Evolutionary conservation across 1,284 basidiomycete species (phyloP).

Genomic region (Pisolithus thermaeus): DNA sequence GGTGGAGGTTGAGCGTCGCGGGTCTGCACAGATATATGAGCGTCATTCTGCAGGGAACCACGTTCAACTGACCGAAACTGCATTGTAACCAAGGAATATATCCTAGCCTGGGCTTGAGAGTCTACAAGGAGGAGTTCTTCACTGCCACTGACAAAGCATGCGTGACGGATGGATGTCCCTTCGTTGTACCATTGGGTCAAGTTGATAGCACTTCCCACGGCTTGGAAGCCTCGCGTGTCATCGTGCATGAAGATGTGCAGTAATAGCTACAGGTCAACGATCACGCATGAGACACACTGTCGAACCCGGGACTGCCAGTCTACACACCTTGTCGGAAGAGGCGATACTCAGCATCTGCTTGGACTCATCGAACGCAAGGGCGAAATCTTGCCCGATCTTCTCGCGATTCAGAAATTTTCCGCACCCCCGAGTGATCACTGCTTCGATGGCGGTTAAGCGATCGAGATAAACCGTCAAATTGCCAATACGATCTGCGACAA

Average conservation of each 20-base stretch:
- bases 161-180: constrained; percentile 23
- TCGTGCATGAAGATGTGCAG: constrained; percentile 44
- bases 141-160: constrained; percentile 35
- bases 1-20: constrained; percentile 32
- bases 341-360: constrained; percentile 43
- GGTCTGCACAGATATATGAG: constrained; percentile 29
- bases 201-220: constrained; percentile 34
- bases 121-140: constrained; percentile 46
- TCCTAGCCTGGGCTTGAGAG: constrained; percentile 29
- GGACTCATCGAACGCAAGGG: constrained; percentile 45
- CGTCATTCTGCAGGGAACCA: not conserved
- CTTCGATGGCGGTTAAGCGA: constrained; percentile 23
- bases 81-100: constrained; percentile 42
- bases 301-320: not conserved
- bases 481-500: constrained; percentile 32
- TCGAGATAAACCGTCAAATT: constrained; percentile 39
- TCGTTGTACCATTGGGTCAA: constrained; percentile 40
- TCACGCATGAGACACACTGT: not conserved
- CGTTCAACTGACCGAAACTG: constrained; percentile 37
- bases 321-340: constrained; percentile 33
- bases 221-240: constrained; percentile 31
- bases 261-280: constrained; percentile 21
- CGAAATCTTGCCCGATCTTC: constrained; percentile 38
- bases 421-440: constrained; percentile 21
- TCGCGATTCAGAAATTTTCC: constrained; percentile 36